A percentile compares a stretch with the other conserved stretches of the same genome.
Evolutionary conservation across 75 land plant species (phyloP).

Genomic region (Pinus albicaulis): DNA sequence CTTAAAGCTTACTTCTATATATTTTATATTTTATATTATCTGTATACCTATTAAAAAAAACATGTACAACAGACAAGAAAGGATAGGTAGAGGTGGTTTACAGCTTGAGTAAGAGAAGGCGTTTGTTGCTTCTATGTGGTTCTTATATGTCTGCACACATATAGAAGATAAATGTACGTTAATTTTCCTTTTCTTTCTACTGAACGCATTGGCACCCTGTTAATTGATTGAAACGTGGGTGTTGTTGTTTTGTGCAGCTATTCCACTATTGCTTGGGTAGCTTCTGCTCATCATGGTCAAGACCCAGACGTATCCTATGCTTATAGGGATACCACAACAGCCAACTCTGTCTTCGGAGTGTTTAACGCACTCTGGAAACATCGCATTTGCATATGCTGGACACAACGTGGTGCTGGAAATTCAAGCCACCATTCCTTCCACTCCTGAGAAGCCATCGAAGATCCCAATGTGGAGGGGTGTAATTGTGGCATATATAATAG

Average conservation of each 20-base stretch:
- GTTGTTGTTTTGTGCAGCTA: slow-evolving; percentile 33
- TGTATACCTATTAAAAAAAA: no score
- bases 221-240: no score
- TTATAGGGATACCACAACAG: slow-evolving; percentile 10
- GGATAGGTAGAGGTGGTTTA: no score
- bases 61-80: no score
- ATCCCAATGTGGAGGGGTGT: slow-evolving; percentile 77
- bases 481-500: slow-evolving; percentile 59
- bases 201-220: no score
- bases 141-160: no score
- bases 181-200: no score
- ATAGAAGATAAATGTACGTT: no score
- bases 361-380: slow-evolving; percentile 56
- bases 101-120: no score
- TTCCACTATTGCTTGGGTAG: slow-evolving; percentile 70
- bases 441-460: slow-evolving; percentile 67
- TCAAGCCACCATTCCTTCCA: slow-evolving; percentile 78
- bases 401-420: slow-evolving; percentile 83
- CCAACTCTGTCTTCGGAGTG: slow-evolving; percentile 30
- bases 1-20: no score
- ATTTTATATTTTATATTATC: no score
- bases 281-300: slow-evolving; percentile 30
- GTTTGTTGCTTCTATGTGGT: no score
- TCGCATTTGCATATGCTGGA: slow-evolving; percentile 82
- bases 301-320: slow-evolving; percentile 27